These are phyloP conservation scores for Boletus reticuloceps DNA, from an alignment of 768 basidiomycete species.

Conservation along the genomic window DNA sequence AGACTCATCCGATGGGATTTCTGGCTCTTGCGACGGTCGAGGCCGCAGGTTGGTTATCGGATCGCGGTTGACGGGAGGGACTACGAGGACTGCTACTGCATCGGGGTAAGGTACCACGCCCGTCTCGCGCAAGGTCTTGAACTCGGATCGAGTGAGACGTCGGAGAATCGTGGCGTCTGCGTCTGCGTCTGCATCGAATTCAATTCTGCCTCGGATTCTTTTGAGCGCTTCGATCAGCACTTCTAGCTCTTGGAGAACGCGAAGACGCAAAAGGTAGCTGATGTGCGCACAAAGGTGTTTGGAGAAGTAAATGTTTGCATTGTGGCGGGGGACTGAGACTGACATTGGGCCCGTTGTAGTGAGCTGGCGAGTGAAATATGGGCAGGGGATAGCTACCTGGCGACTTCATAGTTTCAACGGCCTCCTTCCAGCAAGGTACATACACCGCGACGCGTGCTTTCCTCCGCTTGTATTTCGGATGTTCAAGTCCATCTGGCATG, in stretches of 20 bases:
- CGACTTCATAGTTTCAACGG: constrained; percentile 37
- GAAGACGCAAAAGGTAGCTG: constrained; percentile 63
- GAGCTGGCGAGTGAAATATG: background rate
- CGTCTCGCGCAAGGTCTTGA: constrained; percentile 44
- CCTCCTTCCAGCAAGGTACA: constrained; percentile 57
- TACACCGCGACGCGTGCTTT: constrained; percentile 49
- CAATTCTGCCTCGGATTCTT: background rate
- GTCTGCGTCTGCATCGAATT: constrained; percentile 8
- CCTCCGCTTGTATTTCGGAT: constrained; percentile 54
- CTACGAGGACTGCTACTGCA: constrained; percentile 66
- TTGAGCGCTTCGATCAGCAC: constrained; percentile 42
- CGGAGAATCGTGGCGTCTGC: constrained; percentile 47
- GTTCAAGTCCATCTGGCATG: constrained; percentile 64
- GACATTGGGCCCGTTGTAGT: background rate
- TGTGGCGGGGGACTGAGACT: constrained; percentile 26
- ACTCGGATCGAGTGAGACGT: constrained; percentile 63
- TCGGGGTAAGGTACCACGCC: constrained; percentile 47
- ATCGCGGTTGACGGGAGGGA: constrained; percentile 63
- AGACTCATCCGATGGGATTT: constrained; percentile 21
- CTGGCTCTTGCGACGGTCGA: constrained; percentile 36
- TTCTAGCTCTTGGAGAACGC: constrained; percentile 74
- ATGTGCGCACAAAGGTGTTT: constrained; percentile 54
- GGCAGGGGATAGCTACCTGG: constrained; percentile 31
- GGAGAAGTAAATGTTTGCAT: constrained; percentile 34
- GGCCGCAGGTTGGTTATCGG: constrained; percentile 45